Base-by-base conservation (phyloP, 2,329 filamentous ascomycete genomes). In the Elsinoe fawcettii region DNA sequence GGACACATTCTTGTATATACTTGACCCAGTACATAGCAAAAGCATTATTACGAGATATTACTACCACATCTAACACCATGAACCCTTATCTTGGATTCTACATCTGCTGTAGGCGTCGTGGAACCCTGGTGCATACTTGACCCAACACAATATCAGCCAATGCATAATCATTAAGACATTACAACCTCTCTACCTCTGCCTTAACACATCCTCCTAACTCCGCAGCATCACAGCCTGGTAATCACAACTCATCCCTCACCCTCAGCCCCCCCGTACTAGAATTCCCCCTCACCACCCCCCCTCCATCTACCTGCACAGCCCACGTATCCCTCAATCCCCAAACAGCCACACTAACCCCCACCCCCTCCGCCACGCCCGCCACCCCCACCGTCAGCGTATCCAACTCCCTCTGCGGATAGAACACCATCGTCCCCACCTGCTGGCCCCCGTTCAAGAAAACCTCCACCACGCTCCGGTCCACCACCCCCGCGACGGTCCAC, bases 391-490 rank as follows among this genome's bases (percentile, higher is more conserved):
- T 67, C 59, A 77, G 62, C 2, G 61, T 63, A 23, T 74, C 73
- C 44, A 79, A 59, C 4, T 71, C 71, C 55, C 71, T 65, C 2
- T 70, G 69, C 0, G 80, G 75, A 64, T 75, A 83, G 63, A 81
- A 81, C 0, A 74, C 71, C 46, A 75, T 71, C 2, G 79, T 82
- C 0, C 69, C 80, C 30, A 70, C 73, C 51, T 75, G 73, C 55
- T 77, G 69, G 0, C 79, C 80, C 1, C 74, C 74, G 57, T 80
- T 76, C 25, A 82, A 58, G 61, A 81, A 82, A 2, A 82, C 67
- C 64, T 83, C 80, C 6, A 81, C 68, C 23, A 83, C 76, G 11
- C 72, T 76, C 4, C 78, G 70, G 63, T 84, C 81, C 3, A 82
- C 70, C 2, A 83, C 71, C 0, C 75, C 76, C 51, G 75, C 74